Evolutionary conservation across 2,329 filamentous ascomycete species (phyloP), one percentile per base, ranked within the genome.

Genomic region (Ceratocystis colombiana): DNA sequence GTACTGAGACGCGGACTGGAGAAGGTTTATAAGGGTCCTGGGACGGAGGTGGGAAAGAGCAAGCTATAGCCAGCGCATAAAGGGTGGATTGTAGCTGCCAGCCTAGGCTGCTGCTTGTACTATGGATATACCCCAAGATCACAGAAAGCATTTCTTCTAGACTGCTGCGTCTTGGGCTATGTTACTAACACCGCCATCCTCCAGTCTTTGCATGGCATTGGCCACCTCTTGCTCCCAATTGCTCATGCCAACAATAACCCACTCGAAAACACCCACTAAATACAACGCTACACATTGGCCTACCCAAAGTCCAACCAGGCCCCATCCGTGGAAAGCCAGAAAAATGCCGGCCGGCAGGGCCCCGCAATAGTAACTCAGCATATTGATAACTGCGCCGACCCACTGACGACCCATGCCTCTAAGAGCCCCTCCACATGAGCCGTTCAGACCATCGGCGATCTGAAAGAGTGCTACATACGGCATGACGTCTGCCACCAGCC

Each of bases 381-480:
- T 79, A 73, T 96, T 96, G 64, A 95, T 89, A 1, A 85, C 77
- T 1, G 90, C 90, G 15, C 91, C 91, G 62, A 95, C 82, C 79
- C 92, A 90, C 74, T 96, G 90, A 65, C 88, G 78, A 1, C 90
- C 91, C 89, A 93, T 94, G 0, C 90, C 91, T 69, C 90, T 77
- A 15, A 96, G 76, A 22, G 85, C 84, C 1, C 91, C 90, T 1
- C 91, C 90, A 72, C 90, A 96, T 68, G 85, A 88, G 0, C 90
- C 90, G 71, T 94, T 94, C 44, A 96, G 76, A 0, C 90, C 91
- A 73, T 96, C 90, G 0, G 90, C 90, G 68, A 96, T 92, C 77
- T 96, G 90, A 75, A 96, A 96, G 1, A 96, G 78, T 0, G 90
- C 91, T 0, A 96, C 90, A 71, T 86, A 93, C 0, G 91, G 91